phyloP scores from a whole-genome alignment of 495 filamentous ascomycete species.

The Penicillium simplicissimum region DNA sequence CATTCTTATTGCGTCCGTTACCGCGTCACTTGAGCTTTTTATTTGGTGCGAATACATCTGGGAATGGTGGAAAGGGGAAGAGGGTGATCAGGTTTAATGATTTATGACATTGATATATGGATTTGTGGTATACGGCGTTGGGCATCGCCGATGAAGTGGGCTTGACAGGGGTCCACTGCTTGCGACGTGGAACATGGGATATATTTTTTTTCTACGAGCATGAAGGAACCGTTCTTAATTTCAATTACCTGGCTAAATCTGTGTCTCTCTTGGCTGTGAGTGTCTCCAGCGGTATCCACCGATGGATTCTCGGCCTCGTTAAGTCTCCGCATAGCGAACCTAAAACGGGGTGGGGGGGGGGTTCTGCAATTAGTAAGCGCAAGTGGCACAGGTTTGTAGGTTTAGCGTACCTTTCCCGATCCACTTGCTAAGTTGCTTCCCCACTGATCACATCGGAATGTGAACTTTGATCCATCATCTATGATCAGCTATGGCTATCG shows the following conservation, averaged over 20 bases:
- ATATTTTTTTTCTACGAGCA: neutral
- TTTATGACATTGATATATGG: neutral
- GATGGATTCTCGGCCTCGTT: neutral
- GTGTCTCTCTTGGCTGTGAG: too few relatives aligned
- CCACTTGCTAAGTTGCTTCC: neutral
- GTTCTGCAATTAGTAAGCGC: neutral
- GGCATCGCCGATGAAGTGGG: too few relatives aligned
- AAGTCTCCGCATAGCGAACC: neutral
- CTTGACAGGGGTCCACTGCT: too few relatives aligned
- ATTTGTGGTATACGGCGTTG: neutral
- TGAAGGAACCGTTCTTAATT: neutral
- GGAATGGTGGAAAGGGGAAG: constrained; percentile 12
- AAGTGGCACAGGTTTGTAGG: neutral
- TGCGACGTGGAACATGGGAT: neutral
- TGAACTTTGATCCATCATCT: neutral
- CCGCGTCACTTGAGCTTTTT: constrained; percentile 7
- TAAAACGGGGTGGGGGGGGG: too few relatives aligned
- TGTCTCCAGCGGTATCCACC: too few relatives aligned
- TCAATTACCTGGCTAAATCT: neutral
- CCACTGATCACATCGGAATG: neutral
- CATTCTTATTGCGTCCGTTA: neutral
- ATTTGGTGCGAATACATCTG: constrained; percentile 10
- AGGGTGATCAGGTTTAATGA: constrained; percentile 10
- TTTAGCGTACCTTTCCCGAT: neutral
- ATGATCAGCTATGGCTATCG: neutral